A percentile compares a stretch with the other conserved stretches of the same genome.
phyloP scores from a whole-genome alignment of 306 rosid species.

The Vachellia collinsii region DNA sequence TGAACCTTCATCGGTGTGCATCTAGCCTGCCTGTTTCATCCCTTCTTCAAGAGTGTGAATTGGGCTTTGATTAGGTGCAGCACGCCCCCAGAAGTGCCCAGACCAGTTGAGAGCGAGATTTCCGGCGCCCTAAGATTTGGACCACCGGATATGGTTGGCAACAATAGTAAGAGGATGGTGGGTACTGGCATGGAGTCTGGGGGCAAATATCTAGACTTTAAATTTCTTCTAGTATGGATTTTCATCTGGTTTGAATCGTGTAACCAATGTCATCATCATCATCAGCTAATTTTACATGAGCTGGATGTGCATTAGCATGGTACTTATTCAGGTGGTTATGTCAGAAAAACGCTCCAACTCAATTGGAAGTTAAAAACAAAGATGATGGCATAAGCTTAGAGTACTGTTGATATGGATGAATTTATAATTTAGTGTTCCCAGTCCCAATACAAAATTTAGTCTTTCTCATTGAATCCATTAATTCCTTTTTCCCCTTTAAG shows the following conservation, averaged over 20 bases:
- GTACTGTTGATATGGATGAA: constrained; percentile 10
- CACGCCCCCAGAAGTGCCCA: constrained; percentile 97
- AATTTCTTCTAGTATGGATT: constrained; percentile 79
- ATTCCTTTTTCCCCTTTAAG: too few species aligned
- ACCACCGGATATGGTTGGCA: constrained; percentile 63
- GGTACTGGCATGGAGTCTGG: constrained; percentile 82
- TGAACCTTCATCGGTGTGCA: constrained; percentile 88
- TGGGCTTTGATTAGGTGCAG: constrained; percentile 99
- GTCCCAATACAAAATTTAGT: too few species aligned
- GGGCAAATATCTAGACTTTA: constrained; percentile 96
- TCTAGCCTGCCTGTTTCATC: constrained; percentile 90
- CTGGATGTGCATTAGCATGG: constrained; percentile 41
- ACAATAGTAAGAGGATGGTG: constrained; percentile 77
- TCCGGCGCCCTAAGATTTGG: too few species aligned
- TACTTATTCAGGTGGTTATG: constrained; percentile 34
- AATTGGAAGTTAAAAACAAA: constrained; percentile 13
- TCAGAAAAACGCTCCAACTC: constrained; percentile 39
- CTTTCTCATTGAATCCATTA: too few species aligned
- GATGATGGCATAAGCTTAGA: neutral
- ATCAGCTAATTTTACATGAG: constrained; percentile 39
- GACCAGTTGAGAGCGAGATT: constrained; percentile 84
- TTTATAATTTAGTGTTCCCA: neutral
- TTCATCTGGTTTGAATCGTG: constrained; percentile 40
- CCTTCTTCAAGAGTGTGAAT: constrained; percentile 92
- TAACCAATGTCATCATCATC: too few species aligned